Conservation (phyloP, 495 filamentous ascomycete species). For the Penicillium nucicola region DNA sequence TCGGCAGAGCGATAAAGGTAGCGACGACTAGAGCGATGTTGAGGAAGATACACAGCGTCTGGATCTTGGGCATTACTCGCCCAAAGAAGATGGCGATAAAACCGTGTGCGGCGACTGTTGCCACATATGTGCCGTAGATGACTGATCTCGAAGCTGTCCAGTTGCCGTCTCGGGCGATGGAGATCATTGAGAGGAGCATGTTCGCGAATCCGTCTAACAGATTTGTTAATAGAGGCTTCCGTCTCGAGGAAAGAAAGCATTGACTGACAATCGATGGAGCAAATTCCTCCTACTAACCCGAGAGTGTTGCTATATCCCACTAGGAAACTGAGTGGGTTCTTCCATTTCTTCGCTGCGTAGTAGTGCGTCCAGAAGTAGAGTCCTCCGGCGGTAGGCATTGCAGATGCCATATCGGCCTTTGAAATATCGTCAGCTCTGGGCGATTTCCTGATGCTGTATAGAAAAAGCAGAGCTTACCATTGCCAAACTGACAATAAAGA, state of each 20-base stretch:
- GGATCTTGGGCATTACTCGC: slow-evolving; percentile 64
- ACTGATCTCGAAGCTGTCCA: slow-evolving; percentile 58
- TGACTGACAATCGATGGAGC: slow-evolving; percentile 53
- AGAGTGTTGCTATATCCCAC: slow-evolving; percentile 73
- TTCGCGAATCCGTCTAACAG: slow-evolving; percentile 46
- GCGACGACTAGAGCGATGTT: slow-evolving; percentile 63
- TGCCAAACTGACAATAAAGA: slow-evolving; percentile 63
- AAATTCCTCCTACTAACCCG: slow-evolving; percentile 61
- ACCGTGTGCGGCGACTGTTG: slow-evolving; percentile 56
- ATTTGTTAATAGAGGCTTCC: background rate
- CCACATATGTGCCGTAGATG: slow-evolving; percentile 63
- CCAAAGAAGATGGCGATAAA: slow-evolving; percentile 51
- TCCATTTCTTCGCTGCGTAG: slow-evolving; percentile 56
- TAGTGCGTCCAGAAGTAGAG: slow-evolving; percentile 73
- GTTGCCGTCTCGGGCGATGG: slow-evolving; percentile 60
- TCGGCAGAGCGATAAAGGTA: slow-evolving; percentile 63
- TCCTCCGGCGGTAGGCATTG: slow-evolving; percentile 69
- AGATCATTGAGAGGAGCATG: slow-evolving; percentile 54
- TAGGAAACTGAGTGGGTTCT: slow-evolving; percentile 64
- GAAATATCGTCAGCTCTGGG: background rate
- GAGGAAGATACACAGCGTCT: slow-evolving; percentile 58
- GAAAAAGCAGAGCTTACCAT: slow-evolving; percentile 41
- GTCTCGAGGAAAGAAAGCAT: background rate
- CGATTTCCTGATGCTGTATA: background rate
- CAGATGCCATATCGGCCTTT: slow-evolving; percentile 62